Evolutionary conservation across 441 rosid species (phyloP).

Genomic region (Melastoma candidum): DNA sequence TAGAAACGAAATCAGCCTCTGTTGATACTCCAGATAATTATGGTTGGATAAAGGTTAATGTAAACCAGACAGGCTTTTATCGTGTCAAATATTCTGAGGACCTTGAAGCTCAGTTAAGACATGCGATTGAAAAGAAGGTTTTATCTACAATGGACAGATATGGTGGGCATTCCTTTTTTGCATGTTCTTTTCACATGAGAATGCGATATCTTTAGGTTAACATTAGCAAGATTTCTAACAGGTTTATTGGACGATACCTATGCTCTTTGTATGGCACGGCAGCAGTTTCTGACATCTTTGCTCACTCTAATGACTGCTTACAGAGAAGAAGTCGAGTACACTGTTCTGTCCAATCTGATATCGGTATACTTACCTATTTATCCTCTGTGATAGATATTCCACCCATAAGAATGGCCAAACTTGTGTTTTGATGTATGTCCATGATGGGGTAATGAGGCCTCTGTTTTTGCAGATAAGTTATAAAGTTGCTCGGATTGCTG

Average conservation of each 20-base stretch:
- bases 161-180: slow-evolving; percentile 31
- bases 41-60: slow-evolving; percentile 73
- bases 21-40: slow-evolving; percentile 26
- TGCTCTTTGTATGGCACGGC: slow-evolving; percentile 92
- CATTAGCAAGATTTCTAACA: slow-evolving; percentile 21
- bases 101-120: slow-evolving; percentile 62
- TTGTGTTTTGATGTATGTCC: too few species aligned
- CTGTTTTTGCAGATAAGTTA: slow-evolving; percentile 46
- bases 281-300: slow-evolving; percentile 66
- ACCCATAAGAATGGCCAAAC: too few species aligned
- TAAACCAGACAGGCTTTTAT: slow-evolving; percentile 82
- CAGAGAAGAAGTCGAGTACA: slow-evolving; percentile 70
- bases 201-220: slow-evolving; percentile 7
- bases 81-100: slow-evolving; percentile 81
- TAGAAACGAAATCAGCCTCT: slow-evolving; percentile 54
- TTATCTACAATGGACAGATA: slow-evolving; percentile 71
- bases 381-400: too few species aligned
- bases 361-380: slow-evolving; percentile 30
- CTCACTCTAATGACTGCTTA: slow-evolving; percentile 70
- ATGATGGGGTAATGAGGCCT: slow-evolving; percentile 18
- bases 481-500: slow-evolving; percentile 60
- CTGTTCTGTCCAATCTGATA: slow-evolving; percentile 74
- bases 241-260: slow-evolving; percentile 90
- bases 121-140: slow-evolving; percentile 57
- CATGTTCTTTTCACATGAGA: slow-evolving; percentile 6